Percentiles rank a stretch among this genome's conserved stretches.
phyloP scores from a whole-genome alignment of 208 protist genomes.

The Perkinsela sp. region DNA sequence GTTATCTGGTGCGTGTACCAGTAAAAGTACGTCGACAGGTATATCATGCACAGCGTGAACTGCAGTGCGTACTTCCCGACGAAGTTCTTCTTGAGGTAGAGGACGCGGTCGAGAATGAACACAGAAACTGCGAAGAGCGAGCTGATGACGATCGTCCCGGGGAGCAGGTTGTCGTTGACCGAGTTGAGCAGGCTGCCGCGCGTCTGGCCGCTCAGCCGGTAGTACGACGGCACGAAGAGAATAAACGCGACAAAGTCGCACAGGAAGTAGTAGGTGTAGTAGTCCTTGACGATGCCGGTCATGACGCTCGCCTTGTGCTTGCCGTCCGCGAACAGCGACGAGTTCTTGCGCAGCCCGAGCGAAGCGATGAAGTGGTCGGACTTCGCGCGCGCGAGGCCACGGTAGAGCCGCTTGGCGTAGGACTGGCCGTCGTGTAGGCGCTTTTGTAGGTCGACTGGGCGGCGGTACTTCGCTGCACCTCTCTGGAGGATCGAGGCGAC shows the following conservation, averaged over 20 bases:
- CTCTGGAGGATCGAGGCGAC: not conserved
- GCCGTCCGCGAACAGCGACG: not conserved
- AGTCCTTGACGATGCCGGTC: constrained; percentile 17
- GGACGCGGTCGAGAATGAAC: constrained; percentile 26
- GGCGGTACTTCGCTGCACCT: not conserved
- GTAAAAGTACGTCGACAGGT: constrained; percentile 17
- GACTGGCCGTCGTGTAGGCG: too few species aligned
- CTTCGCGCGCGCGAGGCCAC: not conserved
- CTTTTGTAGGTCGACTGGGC: not conserved
- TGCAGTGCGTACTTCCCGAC: constrained; percentile 19
- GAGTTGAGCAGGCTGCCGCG: constrained; percentile 18
- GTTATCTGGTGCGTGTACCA: constrained; percentile 12
- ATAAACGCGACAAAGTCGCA: constrained; percentile 17
- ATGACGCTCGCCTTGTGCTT: constrained; percentile 11
- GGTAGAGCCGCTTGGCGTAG: too few species aligned
- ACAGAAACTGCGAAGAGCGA: constrained; percentile 19
- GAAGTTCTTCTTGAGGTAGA: constrained; percentile 22
- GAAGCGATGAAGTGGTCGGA: not conserved
- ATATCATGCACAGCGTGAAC: constrained; percentile 9
- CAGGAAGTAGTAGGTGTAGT: constrained; percentile 21
- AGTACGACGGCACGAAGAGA: constrained; percentile 14
- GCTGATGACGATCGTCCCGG: constrained; percentile 25
- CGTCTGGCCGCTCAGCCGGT: constrained; percentile 12
- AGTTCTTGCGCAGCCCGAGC: not conserved
- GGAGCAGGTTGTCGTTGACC: constrained; percentile 28